Evolutionary conservation across 306 rosid genomes (phyloP), one percentile per base, ranked within the genome.

Genomic region (Rubus parviflorus): DNA sequence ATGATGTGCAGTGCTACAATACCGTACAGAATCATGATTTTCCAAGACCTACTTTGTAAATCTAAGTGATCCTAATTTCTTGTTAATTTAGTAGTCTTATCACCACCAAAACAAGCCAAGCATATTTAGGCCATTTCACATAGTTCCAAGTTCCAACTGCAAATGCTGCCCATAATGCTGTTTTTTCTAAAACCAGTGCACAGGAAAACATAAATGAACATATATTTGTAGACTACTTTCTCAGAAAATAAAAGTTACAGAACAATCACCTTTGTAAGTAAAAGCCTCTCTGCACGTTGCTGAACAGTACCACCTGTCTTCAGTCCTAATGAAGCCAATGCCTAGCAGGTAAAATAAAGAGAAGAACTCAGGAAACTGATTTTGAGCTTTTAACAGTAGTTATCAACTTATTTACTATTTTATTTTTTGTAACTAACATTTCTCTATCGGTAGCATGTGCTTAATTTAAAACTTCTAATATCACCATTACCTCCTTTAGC

Each of bases 251-350:
- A 65, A 57, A 52, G 56, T 37, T 17, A 63, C 73, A 3, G 11
- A 37, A 76, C 0, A 52, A 48, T 70, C 22, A 95, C 98, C 97
- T 95, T 95, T 40, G 96, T 92, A 51, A 95, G 96, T 86, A 92
- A 90, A 75, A 95, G 96, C 85, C 97, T 90, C 88, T 95, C 98
- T 52, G 98, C 98, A 38, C 97, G 97, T 83, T 95, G 98, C 88
- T 90, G 96, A 76, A 90, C 77, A 35, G 97, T 95, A 60, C 98
- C 98, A 41, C 98, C 98, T 3, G 85, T 83, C 87, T 95, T 95
- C 64, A 95, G 92, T 74, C 97, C 97, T 74, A 92, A 70, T 8
- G 86, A 91, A 65, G 88, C 86, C 77, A 95, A 79, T 77, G 97
- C 97, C 98, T 95, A 81, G 80, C 73, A 75, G 14, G 63, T 25